phyloP scores from a whole-genome alignment of 2,329 filamentous ascomycete species.

The Penicillium sp. region DNA sequence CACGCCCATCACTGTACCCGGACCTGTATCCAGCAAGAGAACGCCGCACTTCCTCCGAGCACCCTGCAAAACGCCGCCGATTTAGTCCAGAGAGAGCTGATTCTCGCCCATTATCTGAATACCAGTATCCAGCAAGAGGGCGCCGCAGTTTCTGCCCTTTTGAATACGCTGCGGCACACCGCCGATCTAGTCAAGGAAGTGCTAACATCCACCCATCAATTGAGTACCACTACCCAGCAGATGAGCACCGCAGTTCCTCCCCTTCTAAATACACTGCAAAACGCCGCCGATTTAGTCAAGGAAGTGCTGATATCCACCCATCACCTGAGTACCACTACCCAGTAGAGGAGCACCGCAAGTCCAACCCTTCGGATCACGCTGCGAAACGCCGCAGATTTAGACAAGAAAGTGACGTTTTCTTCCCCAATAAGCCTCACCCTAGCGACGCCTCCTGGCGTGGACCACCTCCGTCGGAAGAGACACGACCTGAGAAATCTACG shows the following conservation, averaged over 20 bases:
- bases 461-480: slow-evolving; percentile 10
- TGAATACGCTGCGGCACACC: slow-evolving; percentile 54
- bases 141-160: slow-evolving; percentile 53
- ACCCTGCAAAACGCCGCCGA: slow-evolving; percentile 55
- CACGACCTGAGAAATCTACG: slow-evolving; percentile 35
- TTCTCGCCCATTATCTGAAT: slow-evolving; percentile 27
- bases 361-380: slow-evolving; percentile 51
- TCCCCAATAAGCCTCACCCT: too few species aligned
- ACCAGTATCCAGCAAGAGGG: slow-evolving; percentile 44
- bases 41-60: slow-evolving; percentile 54
- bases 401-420: too few species aligned
- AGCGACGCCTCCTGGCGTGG: too few species aligned
- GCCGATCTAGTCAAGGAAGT: slow-evolving; percentile 37
- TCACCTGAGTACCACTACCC: slow-evolving; percentile 30
- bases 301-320: too few species aligned
- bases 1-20: slow-evolving; percentile 27
- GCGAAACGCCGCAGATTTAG: slow-evolving; percentile 54
- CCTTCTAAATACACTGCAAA: slow-evolving; percentile 52
- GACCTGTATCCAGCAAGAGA: slow-evolving; percentile 44
- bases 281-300: slow-evolving; percentile 46
- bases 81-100: slow-evolving; percentile 21
- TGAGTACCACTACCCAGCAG: slow-evolving; percentile 25
- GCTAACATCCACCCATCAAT: slow-evolving; percentile 18
- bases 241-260: slow-evolving; percentile 57
- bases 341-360: slow-evolving; percentile 53